Percentiles rank a stretch among this genome's conserved stretches.
phyloP scores from a whole-genome alignment of 805 yeast species.

The Ogataea zsoltii region DNA sequence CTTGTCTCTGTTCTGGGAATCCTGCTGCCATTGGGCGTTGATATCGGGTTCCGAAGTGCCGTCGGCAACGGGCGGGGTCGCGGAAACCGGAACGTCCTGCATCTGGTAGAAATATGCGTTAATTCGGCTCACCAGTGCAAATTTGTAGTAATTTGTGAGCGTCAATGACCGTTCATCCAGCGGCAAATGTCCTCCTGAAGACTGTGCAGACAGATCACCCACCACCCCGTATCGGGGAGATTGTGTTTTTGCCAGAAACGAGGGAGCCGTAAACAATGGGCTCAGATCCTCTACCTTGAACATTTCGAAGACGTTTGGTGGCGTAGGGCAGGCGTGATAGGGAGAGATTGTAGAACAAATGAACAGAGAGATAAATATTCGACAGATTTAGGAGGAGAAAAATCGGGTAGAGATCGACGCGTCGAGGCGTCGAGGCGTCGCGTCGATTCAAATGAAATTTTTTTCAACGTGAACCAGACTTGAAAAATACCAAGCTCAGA shows the following conservation, averaged over 20 bases:
- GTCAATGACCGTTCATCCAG: conserved; percentile 24
- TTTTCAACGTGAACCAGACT: neutral
- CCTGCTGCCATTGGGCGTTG: neutral
- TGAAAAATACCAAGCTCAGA: neutral
- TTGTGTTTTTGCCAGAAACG: conserved; percentile 3
- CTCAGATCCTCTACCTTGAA: conserved; percentile 22
- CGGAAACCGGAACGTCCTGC: conserved; percentile 14
- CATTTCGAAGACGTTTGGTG: conserved; percentile 8
- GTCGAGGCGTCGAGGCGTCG: neutral
- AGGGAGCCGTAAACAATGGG: conserved; percentile 23
- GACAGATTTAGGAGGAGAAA: neutral
- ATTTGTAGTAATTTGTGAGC: conserved; percentile 33
- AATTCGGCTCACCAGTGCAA: conserved; percentile 29
- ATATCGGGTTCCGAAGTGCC: neutral
- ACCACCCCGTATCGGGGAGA: neutral
- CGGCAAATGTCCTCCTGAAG: neutral
- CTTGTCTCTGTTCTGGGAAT: neutral
- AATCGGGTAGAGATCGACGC: neutral
- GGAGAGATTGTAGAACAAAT: neutral
- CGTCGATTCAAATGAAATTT: neutral
- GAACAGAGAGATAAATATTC: neutral
- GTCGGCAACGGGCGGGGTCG: neutral
- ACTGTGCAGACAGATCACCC: neutral
- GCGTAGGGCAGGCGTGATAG: neutral
- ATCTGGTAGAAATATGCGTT: conserved; percentile 35